Base-by-base conservation (phyloP, 768 basidiomycete species). In the Hygrocybe coccinea region DNA sequence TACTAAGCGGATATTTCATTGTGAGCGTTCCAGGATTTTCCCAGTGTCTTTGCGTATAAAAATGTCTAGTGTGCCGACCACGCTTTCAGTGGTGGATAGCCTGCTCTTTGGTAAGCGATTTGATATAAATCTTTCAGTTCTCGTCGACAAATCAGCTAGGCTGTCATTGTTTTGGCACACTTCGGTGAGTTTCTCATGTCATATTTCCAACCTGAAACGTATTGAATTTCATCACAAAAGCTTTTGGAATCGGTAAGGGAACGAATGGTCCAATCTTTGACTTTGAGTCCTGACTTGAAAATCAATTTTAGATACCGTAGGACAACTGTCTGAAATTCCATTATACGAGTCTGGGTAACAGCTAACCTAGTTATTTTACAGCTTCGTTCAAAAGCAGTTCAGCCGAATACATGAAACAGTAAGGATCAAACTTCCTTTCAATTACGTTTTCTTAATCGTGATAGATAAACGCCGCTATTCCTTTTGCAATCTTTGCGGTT, bases 401-500 rank as follows among this genome's bases (percentile, higher is more conserved):
- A 45, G 60, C 15, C 61, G 65, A 22, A 64, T 78, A 6, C 64
- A 68, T 22, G 68, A 76, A 45, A 63, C 70, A 38, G 76, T 74
- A 59, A 15, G 71, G 64, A 9, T n/a, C 37, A 29, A 33, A 50
- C 22, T 37, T 36, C 22, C 14, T 35, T 24, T 24, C 43, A 49
- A 35, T 44, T 34, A 15, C 54, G 21, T 38, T 35, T 49, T 44
- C 24, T 24, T 17, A 12, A 41, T 24, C n/a, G 17, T 6, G 3
- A 5, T 45, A 76, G 76, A 64, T 69, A 17, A 65, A 60, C 12
- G 67, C 69, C 5, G 76, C 72, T 2, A 59, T 77, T 15, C 79
- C 79, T 3, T 80, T 80, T 59, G 78, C 73, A 4, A 54, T 77
- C 14, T 66, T 66, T 12, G 75, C 77, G 11, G 71, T 80, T 19